Percentiles rank a stretch among this genome's conserved stretches.
These are phyloP conservation scores for Pseudozyma sp. DNA, from an alignment of 1,284 basidiomycete species.

Conservation along the genomic window DNA sequence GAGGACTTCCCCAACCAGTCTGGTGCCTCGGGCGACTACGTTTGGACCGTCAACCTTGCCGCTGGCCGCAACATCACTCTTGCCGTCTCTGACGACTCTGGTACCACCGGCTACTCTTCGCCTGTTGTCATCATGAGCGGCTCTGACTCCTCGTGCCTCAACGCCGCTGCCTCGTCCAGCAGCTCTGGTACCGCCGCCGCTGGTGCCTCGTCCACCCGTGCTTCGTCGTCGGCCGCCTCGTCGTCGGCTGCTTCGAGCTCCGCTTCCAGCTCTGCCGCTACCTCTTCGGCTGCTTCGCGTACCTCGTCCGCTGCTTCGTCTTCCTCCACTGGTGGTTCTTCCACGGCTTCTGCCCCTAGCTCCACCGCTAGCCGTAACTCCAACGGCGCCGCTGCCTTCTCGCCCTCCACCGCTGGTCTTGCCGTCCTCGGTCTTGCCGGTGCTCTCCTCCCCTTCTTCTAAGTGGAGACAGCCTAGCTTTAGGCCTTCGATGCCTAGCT, in stretches of 20 bases:
- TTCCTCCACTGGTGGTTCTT: constrained; percentile 5
- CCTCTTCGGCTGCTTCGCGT: constrained; percentile 13
- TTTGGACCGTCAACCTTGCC: constrained; percentile 66
- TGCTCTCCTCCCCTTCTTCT: constrained; percentile 50
- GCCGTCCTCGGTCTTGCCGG: constrained; percentile 40
- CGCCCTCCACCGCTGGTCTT: constrained; percentile 48
- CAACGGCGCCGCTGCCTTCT: constrained; percentile 43
- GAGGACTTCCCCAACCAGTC: constrained; percentile 48
- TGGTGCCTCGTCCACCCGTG: constrained; percentile 10
- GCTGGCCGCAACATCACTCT: constrained; percentile 66
- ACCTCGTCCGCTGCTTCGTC: constrained; percentile 9
- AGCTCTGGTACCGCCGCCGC: constrained; percentile 6
- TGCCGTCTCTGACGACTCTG: constrained; percentile 60
- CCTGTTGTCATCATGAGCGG: constrained; percentile 35
- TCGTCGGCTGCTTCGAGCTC: constrained; percentile 18
- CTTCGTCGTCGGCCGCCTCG: constrained; percentile 2
- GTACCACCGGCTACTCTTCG: constrained; percentile 50
- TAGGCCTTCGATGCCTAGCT: neutral
- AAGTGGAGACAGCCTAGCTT: constrained; percentile 7
- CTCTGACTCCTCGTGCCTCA: constrained; percentile 46
- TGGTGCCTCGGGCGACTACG: constrained; percentile 50
- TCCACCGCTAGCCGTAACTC: constrained; percentile 17
- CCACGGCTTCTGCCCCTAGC: constrained; percentile 12
- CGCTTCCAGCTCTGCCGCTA: constrained; percentile 5
- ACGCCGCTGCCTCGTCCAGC: constrained; percentile 19